These are phyloP conservation scores for Endocarpon pusillum DNA, from an alignment of 495 filamentous ascomycete genomes.

Conservation along the genomic window DNA sequence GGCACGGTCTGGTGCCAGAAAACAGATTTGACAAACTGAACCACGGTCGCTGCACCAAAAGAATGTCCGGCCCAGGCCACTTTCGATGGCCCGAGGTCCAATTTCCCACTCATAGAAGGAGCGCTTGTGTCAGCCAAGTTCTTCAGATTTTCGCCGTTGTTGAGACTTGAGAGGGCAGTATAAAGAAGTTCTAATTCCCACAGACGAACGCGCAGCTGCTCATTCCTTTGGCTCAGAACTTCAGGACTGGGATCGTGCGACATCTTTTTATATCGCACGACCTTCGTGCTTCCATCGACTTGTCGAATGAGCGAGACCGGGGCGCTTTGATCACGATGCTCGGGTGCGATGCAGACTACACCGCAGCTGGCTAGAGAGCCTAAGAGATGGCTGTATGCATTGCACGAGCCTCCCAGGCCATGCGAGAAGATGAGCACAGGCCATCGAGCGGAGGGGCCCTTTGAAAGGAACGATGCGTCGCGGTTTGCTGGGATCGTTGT, in stretches of 20 bases:
- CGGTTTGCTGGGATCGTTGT: constrained; percentile 39
- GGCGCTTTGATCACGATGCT: constrained; percentile 59
- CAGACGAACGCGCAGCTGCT: constrained; percentile 49
- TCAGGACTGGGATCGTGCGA: constrained; percentile 37
- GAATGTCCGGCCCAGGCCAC: constrained; percentile 58
- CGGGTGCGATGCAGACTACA: constrained; percentile 55
- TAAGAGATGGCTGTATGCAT: constrained; percentile 55
- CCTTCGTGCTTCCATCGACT: background rate
- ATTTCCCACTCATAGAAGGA: constrained; percentile 6
- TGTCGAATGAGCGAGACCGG: constrained; percentile 41
- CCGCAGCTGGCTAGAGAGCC: constrained; percentile 60
- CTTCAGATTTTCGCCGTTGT: constrained; percentile 25
- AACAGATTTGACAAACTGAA: constrained; percentile 56
- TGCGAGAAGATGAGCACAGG: constrained; percentile 71
- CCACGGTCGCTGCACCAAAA: constrained; percentile 53
- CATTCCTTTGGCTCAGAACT: constrained; percentile 39
- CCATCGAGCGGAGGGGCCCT: constrained; percentile 28
- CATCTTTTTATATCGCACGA: constrained; percentile 19
- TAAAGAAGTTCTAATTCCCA: constrained; percentile 53
- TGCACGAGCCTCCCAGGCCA: constrained; percentile 55
- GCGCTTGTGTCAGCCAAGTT: constrained; percentile 13
- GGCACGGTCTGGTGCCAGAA: constrained; percentile 30
- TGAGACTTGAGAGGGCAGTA: constrained; percentile 44
- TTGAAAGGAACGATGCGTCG: constrained; percentile 27
- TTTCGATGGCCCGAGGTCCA: constrained; percentile 54